These are phyloP conservation scores for Isochrysis galbana DNA, from an alignment of 78 protist genomes.

Conservation along the genomic window DNA sequence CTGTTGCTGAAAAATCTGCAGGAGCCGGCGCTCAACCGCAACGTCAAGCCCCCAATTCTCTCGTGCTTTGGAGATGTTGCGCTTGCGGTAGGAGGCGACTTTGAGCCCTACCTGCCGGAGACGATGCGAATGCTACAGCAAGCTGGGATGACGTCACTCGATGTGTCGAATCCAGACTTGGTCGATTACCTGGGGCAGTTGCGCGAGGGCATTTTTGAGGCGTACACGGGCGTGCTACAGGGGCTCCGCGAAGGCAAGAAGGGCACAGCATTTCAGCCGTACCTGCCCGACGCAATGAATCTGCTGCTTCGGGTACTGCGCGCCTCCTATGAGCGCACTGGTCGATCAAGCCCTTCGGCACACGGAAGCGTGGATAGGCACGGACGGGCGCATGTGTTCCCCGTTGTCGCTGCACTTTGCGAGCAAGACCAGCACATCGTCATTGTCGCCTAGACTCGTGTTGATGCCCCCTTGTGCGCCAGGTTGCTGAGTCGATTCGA, in stretches of 20 bases:
- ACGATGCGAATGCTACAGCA: constrained; percentile 60
- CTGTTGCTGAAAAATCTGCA: constrained; percentile 52
- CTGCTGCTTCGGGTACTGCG: background rate
- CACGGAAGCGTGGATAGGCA: no score
- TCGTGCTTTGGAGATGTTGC: constrained; percentile 86
- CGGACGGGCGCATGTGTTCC: no score
- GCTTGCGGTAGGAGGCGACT: constrained; percentile 67
- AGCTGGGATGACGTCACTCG: constrained; percentile 45
- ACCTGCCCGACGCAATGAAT: background rate
- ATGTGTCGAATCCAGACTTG: constrained; percentile 21
- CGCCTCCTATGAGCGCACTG: no score
- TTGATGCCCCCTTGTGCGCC: no score
- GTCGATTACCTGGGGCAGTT: constrained; percentile 71
- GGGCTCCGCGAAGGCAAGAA: constrained; percentile 54
- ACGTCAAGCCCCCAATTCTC: constrained; percentile 78
- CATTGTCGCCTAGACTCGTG: no score
- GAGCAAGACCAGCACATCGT: no score
- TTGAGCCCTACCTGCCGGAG: constrained; percentile 53
- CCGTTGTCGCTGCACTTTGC: no score
- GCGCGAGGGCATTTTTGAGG: constrained; percentile 72
- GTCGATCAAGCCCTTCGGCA: no score
- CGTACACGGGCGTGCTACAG: constrained; percentile 79
- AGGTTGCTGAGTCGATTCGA: background rate
- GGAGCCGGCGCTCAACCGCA: constrained; percentile 35
- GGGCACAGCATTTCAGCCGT: background rate